Conservation (phyloP, 495 filamentous ascomycete species). For the Schizothecium vesticola region DNA sequence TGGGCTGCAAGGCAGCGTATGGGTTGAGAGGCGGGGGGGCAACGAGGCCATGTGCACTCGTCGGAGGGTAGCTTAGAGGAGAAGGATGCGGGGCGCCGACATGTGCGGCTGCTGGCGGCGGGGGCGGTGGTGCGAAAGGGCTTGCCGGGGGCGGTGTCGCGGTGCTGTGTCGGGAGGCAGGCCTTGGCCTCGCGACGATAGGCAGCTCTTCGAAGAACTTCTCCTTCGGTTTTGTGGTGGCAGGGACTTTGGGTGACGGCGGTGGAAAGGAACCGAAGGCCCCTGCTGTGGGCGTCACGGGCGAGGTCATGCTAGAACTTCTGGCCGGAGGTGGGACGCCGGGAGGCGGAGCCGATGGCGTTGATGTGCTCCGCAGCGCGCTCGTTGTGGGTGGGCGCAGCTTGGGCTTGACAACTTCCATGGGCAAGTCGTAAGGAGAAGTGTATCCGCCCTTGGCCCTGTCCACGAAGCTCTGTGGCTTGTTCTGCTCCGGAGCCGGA, state of each 20-base stretch:
- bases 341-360: conserved; percentile 39
- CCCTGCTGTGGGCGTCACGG: conserved; percentile 31
- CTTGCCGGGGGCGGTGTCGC: conserved; percentile 35
- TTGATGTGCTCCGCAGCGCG: conserved; percentile 26
- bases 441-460: conserved; percentile 86
- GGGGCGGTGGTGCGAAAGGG: conserved; percentile 24
- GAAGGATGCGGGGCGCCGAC: conserved; percentile 3
- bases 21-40: conserved; percentile 58
- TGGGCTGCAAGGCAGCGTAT: conserved; percentile 48
- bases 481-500: conserved; percentile 41
- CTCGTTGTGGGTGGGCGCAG: conserved; percentile 48
- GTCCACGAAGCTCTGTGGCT: conserved; percentile 75
- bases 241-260: conserved; percentile 23
- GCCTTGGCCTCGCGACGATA: conserved; percentile 52
- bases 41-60: conserved; percentile 32
- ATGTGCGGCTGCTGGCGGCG: neutral
- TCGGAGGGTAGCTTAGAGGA: conserved; percentile 26
- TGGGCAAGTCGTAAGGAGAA: conserved; percentile 91
- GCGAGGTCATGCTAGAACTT: conserved; percentile 55
- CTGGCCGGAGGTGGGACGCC: conserved; percentile 46
- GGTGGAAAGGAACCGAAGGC: conserved; percentile 31
- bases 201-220: conserved; percentile 92
- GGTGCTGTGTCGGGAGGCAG: conserved; percentile 38
- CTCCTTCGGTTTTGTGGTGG: conserved; percentile 34
- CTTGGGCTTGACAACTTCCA: conserved; percentile 70